A percentile compares a stretch with the other conserved stretches of the same genome.
Evolutionary conservation across 805 yeast species (phyloP).

Genomic region (Saturnispora silvae): DNA sequence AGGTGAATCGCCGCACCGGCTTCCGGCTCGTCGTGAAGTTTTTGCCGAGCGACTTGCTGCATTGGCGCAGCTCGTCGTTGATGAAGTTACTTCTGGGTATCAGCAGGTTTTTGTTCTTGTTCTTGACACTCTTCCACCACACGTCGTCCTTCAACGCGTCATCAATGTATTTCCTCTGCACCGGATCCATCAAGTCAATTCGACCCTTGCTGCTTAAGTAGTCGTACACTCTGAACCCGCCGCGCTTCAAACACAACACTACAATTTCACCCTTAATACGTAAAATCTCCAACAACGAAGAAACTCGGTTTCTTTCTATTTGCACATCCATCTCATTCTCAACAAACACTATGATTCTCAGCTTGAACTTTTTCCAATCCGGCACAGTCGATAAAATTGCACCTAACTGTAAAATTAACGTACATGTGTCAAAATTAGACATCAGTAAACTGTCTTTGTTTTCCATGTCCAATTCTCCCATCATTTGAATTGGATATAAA

Average conservation of each 20-base stretch:
- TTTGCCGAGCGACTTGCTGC: background rate
- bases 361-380: slow-evolving; percentile 68
- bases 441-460: slow-evolving; percentile 48
- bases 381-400: slow-evolving; percentile 90
- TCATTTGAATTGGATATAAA: slow-evolving; percentile 94
- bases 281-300: slow-evolving; percentile 55
- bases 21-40: too few species aligned
- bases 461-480: slow-evolving; percentile 39
- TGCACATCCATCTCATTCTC: slow-evolving; percentile 60
- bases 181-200: slow-evolving; percentile 24
- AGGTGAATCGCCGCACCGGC: slow-evolving; percentile 3
- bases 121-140: slow-evolving; percentile 57
- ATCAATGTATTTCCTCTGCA: slow-evolving; percentile 37
- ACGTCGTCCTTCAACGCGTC: slow-evolving; percentile 45
- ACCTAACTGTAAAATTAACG: slow-evolving; percentile 85
- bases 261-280: slow-evolving; percentile 78
- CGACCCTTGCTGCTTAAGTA: slow-evolving; percentile 70
- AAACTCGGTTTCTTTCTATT: slow-evolving; percentile 58
- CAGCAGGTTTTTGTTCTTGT: background rate
- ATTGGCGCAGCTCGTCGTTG: too few species aligned
- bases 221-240: slow-evolving; percentile 51
- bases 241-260: slow-evolving; percentile 57
- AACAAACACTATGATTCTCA: slow-evolving; percentile 85
- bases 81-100: background rate
- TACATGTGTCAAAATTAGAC: slow-evolving; percentile 91